phyloP scores from a whole-genome alignment of 2,329 filamentous ascomycete genomes.

The Teratosphaeria nubilosa region DNA sequence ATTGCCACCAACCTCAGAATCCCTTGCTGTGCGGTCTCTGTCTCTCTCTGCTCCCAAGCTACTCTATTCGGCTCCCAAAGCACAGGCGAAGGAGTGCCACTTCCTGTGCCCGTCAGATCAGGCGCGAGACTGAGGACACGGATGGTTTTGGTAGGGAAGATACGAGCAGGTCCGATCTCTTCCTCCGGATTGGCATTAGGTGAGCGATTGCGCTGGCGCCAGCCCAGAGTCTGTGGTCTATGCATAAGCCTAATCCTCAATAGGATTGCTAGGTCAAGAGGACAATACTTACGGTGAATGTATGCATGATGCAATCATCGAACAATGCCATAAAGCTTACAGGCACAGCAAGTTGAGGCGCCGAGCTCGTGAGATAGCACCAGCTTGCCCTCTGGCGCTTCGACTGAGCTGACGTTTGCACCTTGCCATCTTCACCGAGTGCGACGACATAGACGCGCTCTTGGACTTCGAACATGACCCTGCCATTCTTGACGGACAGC shows the following conservation, averaged over 20 bases:
- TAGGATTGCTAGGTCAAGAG: background rate
- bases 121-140: constrained; percentile 31
- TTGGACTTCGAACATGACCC: constrained; percentile 35
- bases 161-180: constrained; percentile 13
- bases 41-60: background rate
- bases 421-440: constrained; percentile 24
- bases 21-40: background rate
- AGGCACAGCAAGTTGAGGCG: constrained; percentile 31
- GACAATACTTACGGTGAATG: constrained; percentile 27
- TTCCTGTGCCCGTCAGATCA: background rate
- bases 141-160: constrained; percentile 33
- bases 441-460: constrained; percentile 35
- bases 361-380: constrained; percentile 23
- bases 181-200: constrained; percentile 6
- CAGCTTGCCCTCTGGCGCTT: constrained; percentile 15
- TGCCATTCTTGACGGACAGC: constrained; percentile 34
- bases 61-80: background rate
- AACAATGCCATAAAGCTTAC: constrained; percentile 39
- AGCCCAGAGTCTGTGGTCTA: constrained; percentile 7
- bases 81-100: background rate
- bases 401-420: constrained; percentile 8
- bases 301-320: constrained; percentile 39
- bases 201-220: constrained; percentile 8
- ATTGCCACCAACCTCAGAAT: background rate
- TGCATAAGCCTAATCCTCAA: background rate